phyloP scores from a whole-genome alignment of 2,329 filamentous ascomycete genomes.

The Verticillium alfalfae region DNA sequence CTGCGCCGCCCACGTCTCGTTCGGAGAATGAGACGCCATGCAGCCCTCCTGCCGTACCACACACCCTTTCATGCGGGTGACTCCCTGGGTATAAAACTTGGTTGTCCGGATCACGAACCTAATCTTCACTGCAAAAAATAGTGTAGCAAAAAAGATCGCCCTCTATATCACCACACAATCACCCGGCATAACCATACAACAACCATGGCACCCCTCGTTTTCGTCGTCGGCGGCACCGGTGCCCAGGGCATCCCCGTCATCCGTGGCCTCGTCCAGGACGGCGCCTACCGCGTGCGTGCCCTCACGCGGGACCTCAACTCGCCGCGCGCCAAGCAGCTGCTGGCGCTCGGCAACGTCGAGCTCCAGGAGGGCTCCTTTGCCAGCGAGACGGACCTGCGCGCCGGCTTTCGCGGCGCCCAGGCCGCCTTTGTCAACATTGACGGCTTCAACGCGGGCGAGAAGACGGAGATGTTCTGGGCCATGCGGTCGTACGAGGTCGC shows the following conservation, averaged over 20 bases:
- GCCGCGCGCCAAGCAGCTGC: slow-evolving; percentile 32
- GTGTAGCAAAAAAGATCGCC: too few species aligned
- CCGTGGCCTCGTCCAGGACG: slow-evolving; percentile 31
- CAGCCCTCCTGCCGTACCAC: too few species aligned
- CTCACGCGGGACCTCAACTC: slow-evolving; percentile 41
- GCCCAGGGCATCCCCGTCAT: slow-evolving; percentile 45
- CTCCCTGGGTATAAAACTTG: too few species aligned
- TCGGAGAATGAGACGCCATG: too few species aligned
- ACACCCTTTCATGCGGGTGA: too few species aligned
- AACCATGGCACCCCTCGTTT: slow-evolving; percentile 4
- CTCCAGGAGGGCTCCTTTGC: slow-evolving; percentile 41
- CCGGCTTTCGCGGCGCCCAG: slow-evolving; percentile 35
- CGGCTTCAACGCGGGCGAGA: slow-evolving; percentile 47
- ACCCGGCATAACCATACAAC: neutral
- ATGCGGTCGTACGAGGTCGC: slow-evolving; percentile 34
- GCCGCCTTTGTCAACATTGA: slow-evolving; percentile 51
- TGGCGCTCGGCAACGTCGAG: slow-evolving; percentile 36
- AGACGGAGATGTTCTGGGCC: slow-evolving; percentile 43
- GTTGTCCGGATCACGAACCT: too few species aligned
- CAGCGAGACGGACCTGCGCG: slow-evolving; percentile 34
- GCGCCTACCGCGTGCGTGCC: slow-evolving; percentile 36
- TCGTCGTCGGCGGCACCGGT: slow-evolving; percentile 43
- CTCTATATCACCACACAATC: too few species aligned
- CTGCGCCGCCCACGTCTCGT: too few species aligned
- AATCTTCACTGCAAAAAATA: too few species aligned